A percentile compares a stretch with the other conserved stretches of the same genome.
Conservation (phyloP, 2,329 filamentous ascomycete species). For the Rutstroemia sydowiana region DNA sequence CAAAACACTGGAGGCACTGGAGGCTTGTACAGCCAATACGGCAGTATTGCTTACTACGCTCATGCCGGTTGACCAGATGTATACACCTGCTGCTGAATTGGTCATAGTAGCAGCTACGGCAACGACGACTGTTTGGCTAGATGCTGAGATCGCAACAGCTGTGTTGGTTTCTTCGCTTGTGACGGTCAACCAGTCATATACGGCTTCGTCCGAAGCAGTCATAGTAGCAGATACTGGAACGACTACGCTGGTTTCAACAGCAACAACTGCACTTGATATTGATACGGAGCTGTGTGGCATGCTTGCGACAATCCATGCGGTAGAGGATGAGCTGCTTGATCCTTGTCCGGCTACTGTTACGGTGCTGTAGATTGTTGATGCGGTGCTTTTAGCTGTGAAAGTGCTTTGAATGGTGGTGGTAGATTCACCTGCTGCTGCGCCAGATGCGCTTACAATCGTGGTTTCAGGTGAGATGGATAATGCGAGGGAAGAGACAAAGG, state of each 20-base stretch:
- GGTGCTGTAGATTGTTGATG: constrained; percentile 1
- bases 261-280: neutral
- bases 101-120: neutral
- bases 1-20: neutral
- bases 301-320: neutral
- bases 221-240: neutral
- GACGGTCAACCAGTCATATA: constrained; percentile 2
- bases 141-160: neutral
- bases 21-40: neutral
- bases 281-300: neutral
- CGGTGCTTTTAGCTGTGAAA: neutral
- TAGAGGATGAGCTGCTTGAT: constrained; percentile 1
- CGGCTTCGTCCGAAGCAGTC: neutral
- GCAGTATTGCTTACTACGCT: neutral
- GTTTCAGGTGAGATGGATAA: neutral
- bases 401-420: neutral
- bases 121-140: neutral
- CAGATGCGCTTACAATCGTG: neutral
- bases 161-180: neutral
- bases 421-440: neutral
- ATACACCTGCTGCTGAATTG: neutral
- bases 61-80: constrained; percentile 1
- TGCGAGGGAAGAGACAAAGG: neutral
- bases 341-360: neutral
- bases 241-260: neutral